Evolutionary conservation across 331 rosid genomes (phyloP), one percentile per base, ranked within the genome.

Genomic region (Quercus tomentella): DNA sequence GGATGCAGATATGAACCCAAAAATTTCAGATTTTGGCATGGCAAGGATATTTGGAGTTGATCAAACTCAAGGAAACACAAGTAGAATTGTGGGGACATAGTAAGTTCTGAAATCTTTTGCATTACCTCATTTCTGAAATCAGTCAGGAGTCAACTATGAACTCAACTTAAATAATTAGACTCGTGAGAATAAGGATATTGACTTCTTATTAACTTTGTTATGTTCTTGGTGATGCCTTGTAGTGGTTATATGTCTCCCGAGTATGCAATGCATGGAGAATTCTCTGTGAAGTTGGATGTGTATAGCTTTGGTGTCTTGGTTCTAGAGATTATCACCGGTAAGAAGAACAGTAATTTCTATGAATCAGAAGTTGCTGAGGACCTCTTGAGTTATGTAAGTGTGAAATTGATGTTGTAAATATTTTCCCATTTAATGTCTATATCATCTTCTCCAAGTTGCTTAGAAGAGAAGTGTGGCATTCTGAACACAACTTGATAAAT

Each of bases 181-280:
- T 21, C 0, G 3, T 23, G 6, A 6, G 65, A 58, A 22, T 45
- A 23, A 25, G 66, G 14, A 10, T 2, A 18, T 17, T 0, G 49
- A 17, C 21, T 18, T 1, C 20, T 18, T 8, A 8, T 31, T 52
- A 20, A 26, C 22, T 4, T 2, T 16, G 6, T 10, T 31, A 31
- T 65, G 6, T 66, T 66, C n/a, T 10, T 31, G 45, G 16, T 3
- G 15, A 0, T 23, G 72, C 1, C 35, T 37, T 83, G 52, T 1
- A 88, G 89, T 75, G 89, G 92, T 5, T 88, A 86, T 11, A 84
- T 86, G 88, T 73, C 88, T 77, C 92, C 87, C 0, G 89, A 88
- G 8, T 86, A 86, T 33, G 89, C 76, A 21, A 65, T 70, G 72
- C 73, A 67, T 0, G 89, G 89, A 3, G 71, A 75, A 0, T 82